phyloP scores from a whole-genome alignment of 1,284 basidiomycete species.

The Caloboletus firmus region DNA sequence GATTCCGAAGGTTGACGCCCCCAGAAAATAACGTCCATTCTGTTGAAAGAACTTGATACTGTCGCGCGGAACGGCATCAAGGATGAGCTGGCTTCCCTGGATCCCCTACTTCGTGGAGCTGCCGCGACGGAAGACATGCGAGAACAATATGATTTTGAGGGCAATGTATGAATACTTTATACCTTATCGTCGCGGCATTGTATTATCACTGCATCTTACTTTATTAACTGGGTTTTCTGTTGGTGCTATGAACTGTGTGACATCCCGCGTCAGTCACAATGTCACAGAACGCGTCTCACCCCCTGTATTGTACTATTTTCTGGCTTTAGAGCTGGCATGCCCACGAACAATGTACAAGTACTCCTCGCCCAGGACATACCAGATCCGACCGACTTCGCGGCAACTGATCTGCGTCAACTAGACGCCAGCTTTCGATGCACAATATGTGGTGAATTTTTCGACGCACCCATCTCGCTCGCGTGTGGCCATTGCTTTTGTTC shows the following conservation, averaged over 20 bases:
- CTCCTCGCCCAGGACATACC: conserved; percentile 45
- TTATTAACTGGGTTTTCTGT: neutral
- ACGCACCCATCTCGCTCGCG: conserved; percentile 64
- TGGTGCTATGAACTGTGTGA: conserved; percentile 9
- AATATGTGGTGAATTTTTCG: conserved; percentile 70
- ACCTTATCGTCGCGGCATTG: conserved; percentile 23
- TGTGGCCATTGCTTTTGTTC: conserved; percentile 82
- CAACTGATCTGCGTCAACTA: conserved; percentile 56
- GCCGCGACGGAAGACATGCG: conserved; percentile 40
- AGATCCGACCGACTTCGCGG: conserved; percentile 69
- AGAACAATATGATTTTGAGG: conserved; percentile 51
- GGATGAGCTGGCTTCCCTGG: conserved; percentile 76
- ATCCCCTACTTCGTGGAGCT: conserved; percentile 68
- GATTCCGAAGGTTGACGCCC: conserved; percentile 4
- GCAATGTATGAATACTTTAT: conserved; percentile 38
- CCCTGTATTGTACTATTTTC: neutral
- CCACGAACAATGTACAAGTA: conserved; percentile 29
- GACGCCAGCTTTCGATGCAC: conserved; percentile 66
- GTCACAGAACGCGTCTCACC: conserved; percentile 23
- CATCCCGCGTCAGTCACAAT: conserved; percentile 29
- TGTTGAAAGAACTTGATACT: conserved; percentile 81
- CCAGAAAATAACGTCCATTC: conserved; percentile 74
- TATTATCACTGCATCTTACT: conserved; percentile 24
- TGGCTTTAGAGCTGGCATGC: conserved; percentile 16
- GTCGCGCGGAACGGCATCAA: conserved; percentile 77